phyloP scores from a whole-genome alignment of 495 filamentous ascomycete genomes.

The Penicillium coffeae region DNA sequence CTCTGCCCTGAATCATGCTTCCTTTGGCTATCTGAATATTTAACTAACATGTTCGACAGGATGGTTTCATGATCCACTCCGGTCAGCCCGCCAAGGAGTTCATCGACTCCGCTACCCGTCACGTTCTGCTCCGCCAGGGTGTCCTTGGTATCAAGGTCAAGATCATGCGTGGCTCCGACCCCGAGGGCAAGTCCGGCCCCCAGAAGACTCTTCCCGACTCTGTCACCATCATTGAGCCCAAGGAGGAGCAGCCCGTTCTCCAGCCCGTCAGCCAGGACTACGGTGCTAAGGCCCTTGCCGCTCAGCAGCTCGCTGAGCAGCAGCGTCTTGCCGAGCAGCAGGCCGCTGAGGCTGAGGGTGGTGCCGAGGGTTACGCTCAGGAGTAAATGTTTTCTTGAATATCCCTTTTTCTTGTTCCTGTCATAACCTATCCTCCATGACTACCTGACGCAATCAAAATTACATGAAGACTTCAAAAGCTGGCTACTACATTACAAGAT shows the following conservation, averaged over 20 bases:
- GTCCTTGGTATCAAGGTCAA: constrained; percentile 99
- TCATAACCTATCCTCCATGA: constrained; percentile 36
- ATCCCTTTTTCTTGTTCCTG: constrained; percentile 33
- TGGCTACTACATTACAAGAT: background rate
- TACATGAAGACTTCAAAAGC: constrained; percentile 38
- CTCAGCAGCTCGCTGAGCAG: constrained; percentile 78
- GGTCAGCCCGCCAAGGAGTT: constrained; percentile 99
- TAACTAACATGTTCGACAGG: constrained; percentile 43
- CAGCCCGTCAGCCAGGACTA: constrained; percentile 97
- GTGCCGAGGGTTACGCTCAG: constrained; percentile 41
- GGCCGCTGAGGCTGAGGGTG: constrained; percentile 46
- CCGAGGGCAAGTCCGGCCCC: constrained; percentile 96
- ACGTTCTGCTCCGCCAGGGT: constrained; percentile 99
- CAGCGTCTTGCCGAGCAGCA: constrained; percentile 61
- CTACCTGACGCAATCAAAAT: constrained; percentile 44
- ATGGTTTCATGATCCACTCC: constrained; percentile 99
- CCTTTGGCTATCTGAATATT: background rate
- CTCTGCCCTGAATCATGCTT: background rate
- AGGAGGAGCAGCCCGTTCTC: constrained; percentile 92
- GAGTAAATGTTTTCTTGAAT: constrained; percentile 40
- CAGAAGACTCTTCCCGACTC: constrained; percentile 95
- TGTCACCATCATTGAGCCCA: constrained; percentile 99
- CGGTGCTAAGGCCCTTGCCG: constrained; percentile 89
- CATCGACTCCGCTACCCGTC: constrained; percentile 95
- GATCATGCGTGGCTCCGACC: constrained; percentile 99